A percentile compares a stretch with the other conserved stretches of the same genome.
Evolutionary conservation across 805 yeast species (phyloP).

Genomic region (Teunomyces gatunensis): DNA sequence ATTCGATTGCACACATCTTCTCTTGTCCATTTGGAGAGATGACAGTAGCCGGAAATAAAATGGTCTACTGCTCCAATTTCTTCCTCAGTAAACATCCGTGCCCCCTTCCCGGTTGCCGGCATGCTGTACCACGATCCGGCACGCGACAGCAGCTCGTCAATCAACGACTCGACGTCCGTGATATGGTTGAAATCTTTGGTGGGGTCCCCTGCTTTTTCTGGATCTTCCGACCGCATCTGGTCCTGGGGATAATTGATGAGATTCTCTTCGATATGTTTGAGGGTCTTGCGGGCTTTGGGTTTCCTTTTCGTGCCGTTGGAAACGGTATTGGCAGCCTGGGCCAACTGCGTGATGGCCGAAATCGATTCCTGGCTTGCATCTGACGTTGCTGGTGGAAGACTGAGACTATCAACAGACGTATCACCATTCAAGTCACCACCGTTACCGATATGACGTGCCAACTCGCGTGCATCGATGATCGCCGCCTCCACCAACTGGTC

Average conservation of each 20-base stretch:
- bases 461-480: constrained; percentile 63
- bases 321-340: constrained; percentile 28
- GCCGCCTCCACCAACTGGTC: constrained; percentile 70
- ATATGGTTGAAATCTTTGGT: constrained; percentile 22
- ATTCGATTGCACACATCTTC: constrained; percentile 76
- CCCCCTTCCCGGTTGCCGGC: constrained; percentile 21
- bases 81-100: constrained; percentile 52
- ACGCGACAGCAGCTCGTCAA: constrained; percentile 35
- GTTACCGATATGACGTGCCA: constrained; percentile 41
- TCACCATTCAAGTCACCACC: constrained; percentile 7
- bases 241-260: constrained; percentile 5
- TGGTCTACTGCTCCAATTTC: constrained; percentile 72
- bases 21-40: constrained; percentile 57
- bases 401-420: not conserved
- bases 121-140: constrained; percentile 34
- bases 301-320: constrained; percentile 11
- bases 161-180: constrained; percentile 28
- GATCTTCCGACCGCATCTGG: not conserved
- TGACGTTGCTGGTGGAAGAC: not conserved
- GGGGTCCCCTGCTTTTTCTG: not conserved
- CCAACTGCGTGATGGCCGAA: constrained; percentile 27
- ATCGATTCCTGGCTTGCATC: constrained; percentile 12
- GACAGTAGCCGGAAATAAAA: constrained; percentile 68
- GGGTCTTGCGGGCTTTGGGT: constrained; percentile 5
- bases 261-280: constrained; percentile 8